Percentiles rank a stretch among this genome's conserved stretches.
These are phyloP conservation scores for Sambucus nigra DNA, from an alignment of 129 eudicot genomes.

Conservation along the genomic window DNA sequence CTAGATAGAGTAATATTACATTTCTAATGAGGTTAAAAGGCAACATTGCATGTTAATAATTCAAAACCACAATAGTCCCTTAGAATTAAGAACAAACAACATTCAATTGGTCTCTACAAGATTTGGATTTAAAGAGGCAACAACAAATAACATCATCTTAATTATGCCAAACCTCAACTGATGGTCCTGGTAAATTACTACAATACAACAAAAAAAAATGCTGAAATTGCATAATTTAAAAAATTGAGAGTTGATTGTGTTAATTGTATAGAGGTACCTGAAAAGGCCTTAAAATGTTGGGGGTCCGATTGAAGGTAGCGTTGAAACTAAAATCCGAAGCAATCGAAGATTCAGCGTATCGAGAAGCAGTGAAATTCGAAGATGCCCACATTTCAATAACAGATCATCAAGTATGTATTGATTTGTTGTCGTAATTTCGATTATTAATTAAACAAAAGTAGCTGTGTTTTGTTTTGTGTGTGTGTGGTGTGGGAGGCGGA, in stretches of 20 bases:
- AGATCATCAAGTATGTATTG: slow-evolving; percentile 9
- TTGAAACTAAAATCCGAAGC: slow-evolving; percentile 5
- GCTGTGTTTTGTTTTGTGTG: slow-evolving; percentile 1
- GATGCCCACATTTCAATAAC: slow-evolving; percentile 18
- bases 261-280: slow-evolving; percentile 13
- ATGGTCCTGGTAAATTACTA: too few species aligned
- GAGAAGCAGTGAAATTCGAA: slow-evolving; percentile 13
- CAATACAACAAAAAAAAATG: not conserved
- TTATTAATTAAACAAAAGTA: not conserved
- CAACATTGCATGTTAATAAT: too few species aligned
- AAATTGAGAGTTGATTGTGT: not conserved
- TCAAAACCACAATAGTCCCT: too few species aligned
- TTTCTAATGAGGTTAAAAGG: too few species aligned
- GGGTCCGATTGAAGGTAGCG: too few species aligned
- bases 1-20: too few species aligned
- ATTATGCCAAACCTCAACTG: too few species aligned
- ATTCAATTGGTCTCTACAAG: too few species aligned
- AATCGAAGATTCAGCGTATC: slow-evolving; percentile 14
- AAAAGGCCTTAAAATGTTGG: slow-evolving; percentile 9
- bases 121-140: too few species aligned
- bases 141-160: too few species aligned
- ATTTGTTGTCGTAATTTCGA: slow-evolving; percentile 4
- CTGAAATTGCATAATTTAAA: not conserved
- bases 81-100: too few species aligned
- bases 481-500: slow-evolving; percentile 15